Base-by-base conservation (phyloP, 371 early-diverging fungal species). In the Gilbertella persicaria region DNA sequence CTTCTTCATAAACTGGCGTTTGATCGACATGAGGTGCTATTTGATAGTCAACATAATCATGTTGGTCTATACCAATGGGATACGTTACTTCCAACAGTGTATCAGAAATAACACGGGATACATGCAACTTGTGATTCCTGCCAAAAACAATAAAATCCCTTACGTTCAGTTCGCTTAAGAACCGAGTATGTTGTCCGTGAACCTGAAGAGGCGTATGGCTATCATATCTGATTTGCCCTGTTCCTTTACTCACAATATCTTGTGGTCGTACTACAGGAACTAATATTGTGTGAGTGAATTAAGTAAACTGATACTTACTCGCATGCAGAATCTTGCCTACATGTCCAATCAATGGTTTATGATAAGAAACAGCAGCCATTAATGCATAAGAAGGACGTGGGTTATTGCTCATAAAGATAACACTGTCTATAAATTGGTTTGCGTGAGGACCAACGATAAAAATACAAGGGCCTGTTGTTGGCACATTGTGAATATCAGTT, bases 381-480 rank as follows among this genome's bases (percentile, higher is more conserved):
- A 98, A 60, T 50, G 91, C 93, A 45, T 88, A 90, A 24, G 95
- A 87, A 23, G 85, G 77, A 20, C 96, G 86, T 17, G 84, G 82
- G 45, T 89, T 87, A 49, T 84, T 84, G 44, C 83, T 80, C 53
- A 90, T 73, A 23, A 94, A 75, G 28, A 95, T 83, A 10, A 95
- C 55, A 5, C 96, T 95, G 64, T 98, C 98, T 9, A 97, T 85
- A 71, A 98, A 97, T 82, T 91, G 98, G 75, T 96, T 97, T 29
- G 93, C 91, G 80, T 97, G 98, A 14, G 97, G 97, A 1, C 94
- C 97, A 2, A 87, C 93, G 30, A 94, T 93, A 69, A 98, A 98
- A 45, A 98, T 90, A 42, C 95, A 89, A 4, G 96, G 95, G 0
- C 94, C 95, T 17, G 79, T 70, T 38, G 61, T 54, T 4, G 98